A percentile compares a stretch with the other conserved stretches of the same genome.
Evolutionary conservation across 2,329 filamentous ascomycete species (phyloP).

Genomic region (Aspergillus arachidicola): DNA sequence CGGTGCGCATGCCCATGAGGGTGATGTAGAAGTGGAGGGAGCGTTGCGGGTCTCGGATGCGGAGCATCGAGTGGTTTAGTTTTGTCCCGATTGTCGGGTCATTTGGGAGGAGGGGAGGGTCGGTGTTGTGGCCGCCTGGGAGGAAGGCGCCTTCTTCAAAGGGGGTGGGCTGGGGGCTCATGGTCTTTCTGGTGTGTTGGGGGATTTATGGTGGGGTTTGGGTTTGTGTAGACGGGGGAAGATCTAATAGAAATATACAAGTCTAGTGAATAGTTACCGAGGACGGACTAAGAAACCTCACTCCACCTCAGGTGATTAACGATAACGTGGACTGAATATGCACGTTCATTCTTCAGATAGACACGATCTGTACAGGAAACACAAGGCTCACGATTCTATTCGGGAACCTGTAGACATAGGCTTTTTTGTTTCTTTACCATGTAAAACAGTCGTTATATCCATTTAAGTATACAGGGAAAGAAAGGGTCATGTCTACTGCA

Average conservation of each 20-base stretch:
- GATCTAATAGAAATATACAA: neutral
- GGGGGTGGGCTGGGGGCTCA: neutral
- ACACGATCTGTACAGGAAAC: neutral
- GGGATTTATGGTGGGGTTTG: neutral
- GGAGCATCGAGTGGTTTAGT: slow-evolving; percentile 44
- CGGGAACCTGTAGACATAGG: neutral
- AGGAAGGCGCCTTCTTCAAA: slow-evolving; percentile 33
- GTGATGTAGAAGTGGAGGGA: slow-evolving; percentile 43
- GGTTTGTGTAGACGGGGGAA: neutral
- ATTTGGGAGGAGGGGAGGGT: slow-evolving; percentile 30
- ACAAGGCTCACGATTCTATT: neutral
- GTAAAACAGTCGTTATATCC: neutral
- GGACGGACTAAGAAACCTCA: neutral
- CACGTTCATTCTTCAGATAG: neutral
- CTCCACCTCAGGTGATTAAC: neutral
- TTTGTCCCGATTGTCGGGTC: slow-evolving; percentile 35
- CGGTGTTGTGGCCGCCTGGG: slow-evolving; percentile 33
- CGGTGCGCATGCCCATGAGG: slow-evolving; percentile 43
- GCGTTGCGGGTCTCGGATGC: slow-evolving; percentile 37
- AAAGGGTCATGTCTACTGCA: slow-evolving; percentile 13
- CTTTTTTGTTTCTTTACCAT: neutral
- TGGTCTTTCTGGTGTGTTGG: too few species aligned
- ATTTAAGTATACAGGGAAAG: neutral
- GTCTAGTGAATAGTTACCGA: neutral
- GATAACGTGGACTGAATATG: neutral